Evolutionary conservation across 169 alveolate genomes (phyloP).

Genomic region (Plasmodium reichenowi): DNA sequence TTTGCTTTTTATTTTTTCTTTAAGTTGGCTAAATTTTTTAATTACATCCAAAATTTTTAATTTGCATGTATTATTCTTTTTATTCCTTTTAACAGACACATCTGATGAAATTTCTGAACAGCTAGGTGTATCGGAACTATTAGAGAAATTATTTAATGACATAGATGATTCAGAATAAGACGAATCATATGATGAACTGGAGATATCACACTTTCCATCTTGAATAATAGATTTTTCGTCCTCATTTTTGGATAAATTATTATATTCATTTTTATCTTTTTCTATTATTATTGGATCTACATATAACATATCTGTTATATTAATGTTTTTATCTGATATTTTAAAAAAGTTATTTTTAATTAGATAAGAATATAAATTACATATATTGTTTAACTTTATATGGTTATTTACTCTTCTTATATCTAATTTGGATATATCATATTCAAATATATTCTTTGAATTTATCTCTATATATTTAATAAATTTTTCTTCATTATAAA

Average conservation of each 20-base stretch:
- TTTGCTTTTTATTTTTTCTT: conserved; percentile 14
- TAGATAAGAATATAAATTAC: conserved; percentile 25
- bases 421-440: conserved; percentile 24
- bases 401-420: conserved; percentile 46
- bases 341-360: conserved; percentile 21
- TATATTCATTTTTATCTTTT: background rate
- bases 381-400: conserved; percentile 33
- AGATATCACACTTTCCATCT: background rate
- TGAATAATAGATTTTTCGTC: background rate
- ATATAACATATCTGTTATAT: conserved; percentile 17
- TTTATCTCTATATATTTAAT: conserved; percentile 35
- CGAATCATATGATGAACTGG: background rate
- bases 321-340: conserved; percentile 13
- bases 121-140: background rate
- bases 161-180: conserved; percentile 11
- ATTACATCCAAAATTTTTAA: conserved; percentile 24
- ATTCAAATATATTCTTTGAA: conserved; percentile 24
- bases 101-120: conserved; percentile 16
- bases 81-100: background rate
- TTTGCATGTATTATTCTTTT: conserved; percentile 2
- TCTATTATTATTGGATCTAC: background rate
- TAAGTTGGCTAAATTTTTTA: conserved; percentile 14
- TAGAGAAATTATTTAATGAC: conserved; percentile 3
- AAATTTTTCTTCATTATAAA: background rate
- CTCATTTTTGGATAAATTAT: background rate